Evolutionary conservation across 1,284 basidiomycete genomes (phyloP).

Genomic region (Kalmanozyma brasiliensis): DNA sequence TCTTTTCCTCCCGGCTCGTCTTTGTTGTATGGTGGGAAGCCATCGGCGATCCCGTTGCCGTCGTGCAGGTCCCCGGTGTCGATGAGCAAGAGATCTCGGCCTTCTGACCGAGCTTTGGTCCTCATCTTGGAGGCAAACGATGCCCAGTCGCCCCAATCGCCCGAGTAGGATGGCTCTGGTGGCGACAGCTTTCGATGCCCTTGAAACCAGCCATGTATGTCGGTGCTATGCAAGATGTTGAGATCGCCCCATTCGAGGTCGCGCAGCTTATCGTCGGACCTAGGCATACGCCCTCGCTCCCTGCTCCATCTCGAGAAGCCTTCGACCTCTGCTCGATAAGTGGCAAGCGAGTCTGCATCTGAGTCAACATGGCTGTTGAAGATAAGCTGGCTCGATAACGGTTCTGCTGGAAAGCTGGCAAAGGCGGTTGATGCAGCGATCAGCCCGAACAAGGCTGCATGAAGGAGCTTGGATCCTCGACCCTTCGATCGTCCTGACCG

Average conservation of each 20-base stretch:
- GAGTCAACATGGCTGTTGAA: slow-evolving; percentile 41
- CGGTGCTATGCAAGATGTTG: slow-evolving; percentile 82
- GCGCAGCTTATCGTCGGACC: slow-evolving; percentile 53
- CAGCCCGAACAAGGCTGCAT: slow-evolving; percentile 12
- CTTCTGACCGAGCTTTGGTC: slow-evolving; percentile 45
- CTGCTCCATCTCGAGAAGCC: slow-evolving; percentile 44
- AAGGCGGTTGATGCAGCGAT: slow-evolving; percentile 6
- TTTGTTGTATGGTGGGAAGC: slow-evolving; percentile 45
- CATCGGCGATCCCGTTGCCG: slow-evolving; percentile 65
- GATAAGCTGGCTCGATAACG: slow-evolving; percentile 27
- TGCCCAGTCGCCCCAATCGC: slow-evolving; percentile 67
- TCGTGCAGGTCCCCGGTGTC: slow-evolving; percentile 66
- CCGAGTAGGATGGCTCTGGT: slow-evolving; percentile 65
- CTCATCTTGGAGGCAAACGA: slow-evolving; percentile 65
- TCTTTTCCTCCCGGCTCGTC: slow-evolving; percentile 47
- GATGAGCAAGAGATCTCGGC: slow-evolving; percentile 65
- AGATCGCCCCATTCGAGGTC: slow-evolving; percentile 80
- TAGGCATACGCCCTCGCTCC: slow-evolving; percentile 53
- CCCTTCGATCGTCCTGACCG: neutral
- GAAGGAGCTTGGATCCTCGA: neutral
- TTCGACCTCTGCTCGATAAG: slow-evolving; percentile 40
- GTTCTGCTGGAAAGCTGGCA: slow-evolving; percentile 31
- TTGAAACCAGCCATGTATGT: slow-evolving; percentile 74
- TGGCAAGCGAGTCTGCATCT: slow-evolving; percentile 34
- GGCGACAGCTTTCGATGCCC: slow-evolving; percentile 63